Evolutionary conservation across 805 yeast species (phyloP), one percentile per base, ranked within the genome.

Genomic region (Sungouiozyma ichnusensis): DNA sequence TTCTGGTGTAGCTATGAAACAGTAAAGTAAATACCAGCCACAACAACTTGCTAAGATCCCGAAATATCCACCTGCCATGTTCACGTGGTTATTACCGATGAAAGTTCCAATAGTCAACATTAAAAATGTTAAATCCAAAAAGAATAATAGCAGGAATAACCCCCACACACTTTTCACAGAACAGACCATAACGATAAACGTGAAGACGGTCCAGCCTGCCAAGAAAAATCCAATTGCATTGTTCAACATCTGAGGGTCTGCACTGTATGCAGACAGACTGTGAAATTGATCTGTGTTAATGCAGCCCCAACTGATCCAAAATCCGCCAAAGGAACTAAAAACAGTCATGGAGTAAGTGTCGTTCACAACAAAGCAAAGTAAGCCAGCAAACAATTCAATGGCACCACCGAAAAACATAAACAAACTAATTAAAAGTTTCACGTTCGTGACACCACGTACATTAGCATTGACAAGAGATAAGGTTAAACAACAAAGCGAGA

Each of bases 281-380:
- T 77, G 78, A 56, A 78, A 79, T 54, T 73, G 72, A 38, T 77
- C 79, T 38, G 74, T 69, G 44, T 63, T 60, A 29, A 81, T 73
- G 27, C 82, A 82, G 45, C 80, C 87, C 68, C 76, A 81, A 20
- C 79, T 67, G 67, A 79, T 74, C 90, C 90, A 81, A 59, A 81
- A 81, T 3, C 85, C 88, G 44, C 85, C 90, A 50, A 64, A 67
- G 4, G 69, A 57, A 31, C 66, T 63, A 44, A 67, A 55, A 17
- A 65, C 64, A 20, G 81, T 71, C 50, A 80, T 84, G 63, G 85
- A 85, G 64, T 79, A 81, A 17, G 86, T 80, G 62, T 80, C 81
- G 52, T 82, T 87, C 34, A 76, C 68, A n/a, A 80, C 77, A 62
- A 81, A 71, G 61, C 83, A 85, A 73, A 83, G 76, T 69, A 81